Conservation (phyloP, 2,329 filamentous ascomycete genomes). For the Aspergillus fumigatiaffinis region DNA sequence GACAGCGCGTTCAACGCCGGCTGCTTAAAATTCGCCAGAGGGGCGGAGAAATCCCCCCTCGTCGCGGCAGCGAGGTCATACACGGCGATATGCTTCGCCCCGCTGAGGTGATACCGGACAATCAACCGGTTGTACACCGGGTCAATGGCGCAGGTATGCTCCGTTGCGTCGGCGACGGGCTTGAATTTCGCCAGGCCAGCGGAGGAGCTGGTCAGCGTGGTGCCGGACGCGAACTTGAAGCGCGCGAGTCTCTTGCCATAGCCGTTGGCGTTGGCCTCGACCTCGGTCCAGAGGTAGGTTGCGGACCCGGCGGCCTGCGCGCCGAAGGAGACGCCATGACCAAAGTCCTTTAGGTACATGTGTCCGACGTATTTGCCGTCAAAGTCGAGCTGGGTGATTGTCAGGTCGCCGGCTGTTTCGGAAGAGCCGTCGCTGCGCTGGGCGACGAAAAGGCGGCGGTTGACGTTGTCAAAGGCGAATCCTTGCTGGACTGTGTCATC, state of each 20-base stretch:
- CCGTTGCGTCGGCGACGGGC: constrained; percentile 9
- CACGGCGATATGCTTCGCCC: constrained; percentile 14
- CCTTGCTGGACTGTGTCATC: constrained; percentile 18
- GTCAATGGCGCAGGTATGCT: constrained; percentile 18
- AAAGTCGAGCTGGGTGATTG: constrained; percentile 21
- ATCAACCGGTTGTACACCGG: constrained; percentile 14
- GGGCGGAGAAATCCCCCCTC: constrained; percentile 14
- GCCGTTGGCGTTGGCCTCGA: constrained; percentile 17
- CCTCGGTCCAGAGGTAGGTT: constrained; percentile 21
- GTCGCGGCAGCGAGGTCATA: constrained; percentile 13
- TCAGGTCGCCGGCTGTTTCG: constrained; percentile 13
- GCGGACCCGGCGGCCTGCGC: constrained; percentile 12
- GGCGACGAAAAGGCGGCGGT: constrained; percentile 18
- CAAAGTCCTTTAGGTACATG: constrained; percentile 18
- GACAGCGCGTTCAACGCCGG: constrained; percentile 8
- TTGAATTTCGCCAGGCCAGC: constrained; percentile 6
- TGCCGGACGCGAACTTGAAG: constrained; percentile 19
- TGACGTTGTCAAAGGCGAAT: constrained; percentile 22
- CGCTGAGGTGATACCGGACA: constrained; percentile 13
- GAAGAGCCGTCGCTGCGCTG: constrained; percentile 15
- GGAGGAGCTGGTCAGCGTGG: constrained; percentile 4
- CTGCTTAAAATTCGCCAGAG: constrained; percentile 13
- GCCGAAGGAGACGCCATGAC: constrained; percentile 18
- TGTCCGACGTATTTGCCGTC: constrained; percentile 17
- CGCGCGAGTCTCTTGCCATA: constrained; percentile 18